These are phyloP conservation scores for Proliferodiscus dingleyae DNA, from an alignment of 2,329 filamentous ascomycete species.

Conservation along the genomic window DNA sequence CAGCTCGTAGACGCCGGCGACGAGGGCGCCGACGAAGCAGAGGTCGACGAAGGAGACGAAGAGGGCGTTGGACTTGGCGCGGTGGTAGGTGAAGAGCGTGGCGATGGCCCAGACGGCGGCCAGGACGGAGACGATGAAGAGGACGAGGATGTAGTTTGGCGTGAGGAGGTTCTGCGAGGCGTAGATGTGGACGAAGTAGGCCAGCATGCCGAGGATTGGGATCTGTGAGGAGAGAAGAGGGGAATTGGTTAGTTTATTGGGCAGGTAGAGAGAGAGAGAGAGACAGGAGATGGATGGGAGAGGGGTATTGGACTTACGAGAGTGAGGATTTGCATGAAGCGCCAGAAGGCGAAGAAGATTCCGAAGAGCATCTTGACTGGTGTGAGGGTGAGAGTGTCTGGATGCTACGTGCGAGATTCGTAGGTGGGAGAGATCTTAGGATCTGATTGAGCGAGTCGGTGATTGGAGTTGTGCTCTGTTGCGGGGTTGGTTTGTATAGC, in stretches of 20 bases:
- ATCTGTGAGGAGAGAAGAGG: conserved; percentile 50
- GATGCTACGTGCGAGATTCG: conserved; percentile 1
- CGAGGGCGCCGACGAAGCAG: conserved; percentile 58
- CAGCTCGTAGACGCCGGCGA: conserved; percentile 56
- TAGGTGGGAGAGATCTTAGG: neutral
- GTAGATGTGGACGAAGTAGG: conserved; percentile 61
- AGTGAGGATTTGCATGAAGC: conserved; percentile 58
- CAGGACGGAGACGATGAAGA: conserved; percentile 63
- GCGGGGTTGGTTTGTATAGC: neutral
- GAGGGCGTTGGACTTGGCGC: conserved; percentile 53
- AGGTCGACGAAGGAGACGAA: conserved; percentile 59
- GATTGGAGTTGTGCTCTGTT: neutral
- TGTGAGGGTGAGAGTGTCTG: neutral
- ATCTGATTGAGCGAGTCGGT: too few species aligned
- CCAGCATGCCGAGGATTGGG: conserved; percentile 61
- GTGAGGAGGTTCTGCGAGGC: conserved; percentile 52
- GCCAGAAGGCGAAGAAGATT: conserved; percentile 58
- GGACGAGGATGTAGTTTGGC: conserved; percentile 57
- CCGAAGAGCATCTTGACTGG: conserved; percentile 57
- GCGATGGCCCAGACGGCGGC: conserved; percentile 59
- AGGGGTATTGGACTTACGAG: conserved; percentile 51
- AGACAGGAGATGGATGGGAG: neutral
- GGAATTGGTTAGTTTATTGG: conserved; percentile 7
- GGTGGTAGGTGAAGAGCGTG: conserved; percentile 64
- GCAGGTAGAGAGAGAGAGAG: neutral